Evolutionary conservation across 129 eudicot genomes (phyloP).

Genomic region (Lactuca saligna): DNA sequence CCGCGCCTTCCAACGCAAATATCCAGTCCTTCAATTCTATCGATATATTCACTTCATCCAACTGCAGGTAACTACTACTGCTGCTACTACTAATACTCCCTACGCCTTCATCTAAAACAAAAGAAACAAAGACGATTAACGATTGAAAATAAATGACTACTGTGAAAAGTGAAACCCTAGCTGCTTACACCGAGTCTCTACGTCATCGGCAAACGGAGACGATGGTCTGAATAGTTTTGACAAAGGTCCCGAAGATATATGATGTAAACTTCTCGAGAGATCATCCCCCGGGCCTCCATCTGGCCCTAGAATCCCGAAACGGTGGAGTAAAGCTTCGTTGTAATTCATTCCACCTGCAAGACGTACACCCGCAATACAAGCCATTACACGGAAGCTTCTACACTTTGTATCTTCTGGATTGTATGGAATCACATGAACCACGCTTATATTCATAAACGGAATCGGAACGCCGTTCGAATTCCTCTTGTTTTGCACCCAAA

Average conservation of each 20-base stretch:
- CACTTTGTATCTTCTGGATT: slow-evolving; percentile 60
- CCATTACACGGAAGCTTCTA: slow-evolving; percentile 70
- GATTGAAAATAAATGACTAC: neutral
- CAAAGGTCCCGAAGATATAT: slow-evolving; percentile 69
- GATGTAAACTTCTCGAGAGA: slow-evolving; percentile 68
- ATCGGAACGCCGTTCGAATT: slow-evolving; percentile 5
- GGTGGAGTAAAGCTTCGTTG: slow-evolving; percentile 71
- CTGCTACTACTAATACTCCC: no score
- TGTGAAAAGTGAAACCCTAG: slow-evolving; percentile 19
- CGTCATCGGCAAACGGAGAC: slow-evolving; percentile 47
- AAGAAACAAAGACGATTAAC: slow-evolving; percentile 7
- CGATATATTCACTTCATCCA: slow-evolving; percentile 70
- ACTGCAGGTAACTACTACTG: slow-evolving; percentile 39
- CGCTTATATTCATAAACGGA: slow-evolving; percentile 63
- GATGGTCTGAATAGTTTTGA: slow-evolving; percentile 72
- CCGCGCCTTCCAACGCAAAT: slow-evolving; percentile 78
- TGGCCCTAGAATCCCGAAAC: slow-evolving; percentile 76
- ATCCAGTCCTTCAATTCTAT: slow-evolving; percentile 78
- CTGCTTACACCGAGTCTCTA: slow-evolving; percentile 43
- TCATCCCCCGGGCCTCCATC: slow-evolving; percentile 94
- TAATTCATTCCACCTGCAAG: slow-evolving; percentile 93
- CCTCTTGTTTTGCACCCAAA: slow-evolving; percentile 71
- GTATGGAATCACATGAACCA: slow-evolving; percentile 70
- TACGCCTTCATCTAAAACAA: slow-evolving; percentile 42
- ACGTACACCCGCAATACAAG: slow-evolving; percentile 76